phyloP scores from a whole-genome alignment of 257 asterid genomes.

The Capsicum pubescens region DNA sequence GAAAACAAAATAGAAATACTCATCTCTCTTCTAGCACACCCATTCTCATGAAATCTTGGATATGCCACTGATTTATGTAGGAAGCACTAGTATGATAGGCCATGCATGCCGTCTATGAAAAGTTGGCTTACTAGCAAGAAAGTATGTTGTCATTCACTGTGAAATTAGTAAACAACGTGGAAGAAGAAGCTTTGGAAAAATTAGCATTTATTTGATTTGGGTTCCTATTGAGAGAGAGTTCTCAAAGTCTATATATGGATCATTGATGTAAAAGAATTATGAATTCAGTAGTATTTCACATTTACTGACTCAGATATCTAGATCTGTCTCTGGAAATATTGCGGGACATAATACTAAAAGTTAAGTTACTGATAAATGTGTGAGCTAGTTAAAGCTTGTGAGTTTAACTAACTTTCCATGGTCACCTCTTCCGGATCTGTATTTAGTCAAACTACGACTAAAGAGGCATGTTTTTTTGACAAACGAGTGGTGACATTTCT shows the following conservation, averaged over 20 bases:
- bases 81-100: not conserved
- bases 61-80: not conserved
- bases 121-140: not conserved
- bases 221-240: not conserved
- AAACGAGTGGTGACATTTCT: not conserved
- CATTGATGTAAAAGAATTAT: not conserved
- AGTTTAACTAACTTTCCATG: too few relatives aligned
- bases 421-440: conserved; percentile 19
- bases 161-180: too few relatives aligned
- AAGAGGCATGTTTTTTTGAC: not conserved
- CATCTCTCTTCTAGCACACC: too few relatives aligned
- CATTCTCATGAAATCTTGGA: too few relatives aligned
- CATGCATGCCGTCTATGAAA: too few relatives aligned
- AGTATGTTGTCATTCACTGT: too few relatives aligned
- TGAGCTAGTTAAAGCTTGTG: too few relatives aligned
- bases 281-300: not conserved
- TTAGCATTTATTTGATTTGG: not conserved
- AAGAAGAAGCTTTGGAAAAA: not conserved
- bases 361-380: too few relatives aligned
- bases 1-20: not conserved
- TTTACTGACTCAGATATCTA: not conserved
- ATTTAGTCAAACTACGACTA: not conserved
- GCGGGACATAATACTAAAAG: not conserved
- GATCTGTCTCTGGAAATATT: not conserved
- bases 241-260: not conserved